Percentiles rank a stretch among this genome's conserved stretches.
Conservation (phyloP, 495 filamentous ascomycete species). For the Elasticomyces elasticus region DNA sequence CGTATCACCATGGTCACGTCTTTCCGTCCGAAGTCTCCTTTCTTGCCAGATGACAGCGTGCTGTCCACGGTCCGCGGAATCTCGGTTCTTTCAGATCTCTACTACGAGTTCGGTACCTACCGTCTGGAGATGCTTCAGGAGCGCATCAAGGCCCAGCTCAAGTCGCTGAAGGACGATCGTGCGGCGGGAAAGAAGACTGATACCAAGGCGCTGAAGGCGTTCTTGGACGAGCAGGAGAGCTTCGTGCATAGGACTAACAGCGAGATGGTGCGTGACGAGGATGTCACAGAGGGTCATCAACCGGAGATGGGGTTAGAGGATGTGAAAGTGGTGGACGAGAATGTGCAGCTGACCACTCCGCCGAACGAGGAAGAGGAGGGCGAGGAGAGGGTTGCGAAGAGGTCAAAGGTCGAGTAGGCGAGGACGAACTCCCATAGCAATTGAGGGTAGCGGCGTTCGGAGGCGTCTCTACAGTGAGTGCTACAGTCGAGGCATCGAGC, state of each 20-base stretch:
- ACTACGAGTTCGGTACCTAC: conserved; percentile 60
- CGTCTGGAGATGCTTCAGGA: conserved; percentile 61
- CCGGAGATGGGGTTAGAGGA: conserved; percentile 31
- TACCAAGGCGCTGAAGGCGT: conserved; percentile 33
- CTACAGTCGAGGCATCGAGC: no score
- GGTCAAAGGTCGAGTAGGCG: not conserved
- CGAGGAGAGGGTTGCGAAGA: not conserved
- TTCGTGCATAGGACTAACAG: conserved; percentile 48
- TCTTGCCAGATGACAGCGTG: conserved; percentile 55
- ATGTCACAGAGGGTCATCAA: conserved; percentile 41
- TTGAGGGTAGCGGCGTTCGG: not conserved
- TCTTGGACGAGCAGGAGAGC: conserved; percentile 41
- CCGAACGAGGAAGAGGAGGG: not conserved
- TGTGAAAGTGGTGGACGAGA: conserved; percentile 5
- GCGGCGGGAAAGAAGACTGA: conserved; percentile 30
- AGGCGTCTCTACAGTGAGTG: not conserved
- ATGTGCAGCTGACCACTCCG: not conserved
- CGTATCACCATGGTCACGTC: conserved; percentile 67
- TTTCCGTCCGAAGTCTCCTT: conserved; percentile 51
- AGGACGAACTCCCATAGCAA: not conserved
- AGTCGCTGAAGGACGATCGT: conserved; percentile 25
- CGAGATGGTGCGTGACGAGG: conserved; percentile 47
- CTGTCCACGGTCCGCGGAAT: conserved; percentile 57
- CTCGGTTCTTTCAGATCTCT: conserved; percentile 57
- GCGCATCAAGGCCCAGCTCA: conserved; percentile 27